Conservation (phyloP, 2,329 filamentous ascomycete genomes). For the Aaosphaeria arxii region DNA sequence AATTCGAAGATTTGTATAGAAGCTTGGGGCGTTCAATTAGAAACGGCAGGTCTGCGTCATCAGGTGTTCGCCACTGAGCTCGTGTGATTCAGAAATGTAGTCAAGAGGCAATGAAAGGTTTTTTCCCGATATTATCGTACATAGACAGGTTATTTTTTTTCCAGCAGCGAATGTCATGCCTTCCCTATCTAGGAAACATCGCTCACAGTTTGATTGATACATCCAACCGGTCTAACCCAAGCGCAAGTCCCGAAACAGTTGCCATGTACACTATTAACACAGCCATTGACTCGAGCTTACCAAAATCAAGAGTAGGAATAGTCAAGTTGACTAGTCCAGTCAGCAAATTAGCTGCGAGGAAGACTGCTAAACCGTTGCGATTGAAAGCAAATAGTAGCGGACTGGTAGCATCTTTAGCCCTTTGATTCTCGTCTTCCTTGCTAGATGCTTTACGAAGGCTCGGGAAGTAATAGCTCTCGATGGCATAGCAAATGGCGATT, state of each 20-base stretch:
- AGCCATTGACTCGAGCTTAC: constrained; percentile 63
- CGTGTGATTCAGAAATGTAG: too few species aligned
- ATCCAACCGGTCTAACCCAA: constrained; percentile 62
- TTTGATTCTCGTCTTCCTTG: constrained; percentile 59
- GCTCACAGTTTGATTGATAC: constrained; percentile 68
- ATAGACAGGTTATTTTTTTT: too few species aligned
- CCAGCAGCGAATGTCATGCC: too few species aligned
- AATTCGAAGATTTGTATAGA: too few species aligned
- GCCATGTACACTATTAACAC: constrained; percentile 73
- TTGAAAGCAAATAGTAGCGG: constrained; percentile 81
- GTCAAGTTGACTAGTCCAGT: constrained; percentile 89
- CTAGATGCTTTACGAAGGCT: constrained; percentile 59
- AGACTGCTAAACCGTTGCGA: constrained; percentile 80
- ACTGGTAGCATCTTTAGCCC: constrained; percentile 70
- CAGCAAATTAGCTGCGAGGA: constrained; percentile 82
- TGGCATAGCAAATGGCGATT: constrained; percentile 70
- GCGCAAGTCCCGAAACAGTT: constrained; percentile 64
- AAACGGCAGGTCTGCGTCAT: too few species aligned
- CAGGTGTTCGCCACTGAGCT: too few species aligned
- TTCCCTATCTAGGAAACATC: background rate
- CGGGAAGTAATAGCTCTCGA: constrained; percentile 79
- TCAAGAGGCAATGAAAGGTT: too few species aligned
- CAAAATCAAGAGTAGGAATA: constrained; percentile 74
- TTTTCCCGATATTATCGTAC: too few species aligned
- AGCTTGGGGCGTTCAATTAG: too few species aligned